Percentiles rank a stretch among this genome's conserved stretches.
Evolutionary conservation across 805 yeast genomes (phyloP).

Genomic region (Cyberlindnera petersonii): DNA sequence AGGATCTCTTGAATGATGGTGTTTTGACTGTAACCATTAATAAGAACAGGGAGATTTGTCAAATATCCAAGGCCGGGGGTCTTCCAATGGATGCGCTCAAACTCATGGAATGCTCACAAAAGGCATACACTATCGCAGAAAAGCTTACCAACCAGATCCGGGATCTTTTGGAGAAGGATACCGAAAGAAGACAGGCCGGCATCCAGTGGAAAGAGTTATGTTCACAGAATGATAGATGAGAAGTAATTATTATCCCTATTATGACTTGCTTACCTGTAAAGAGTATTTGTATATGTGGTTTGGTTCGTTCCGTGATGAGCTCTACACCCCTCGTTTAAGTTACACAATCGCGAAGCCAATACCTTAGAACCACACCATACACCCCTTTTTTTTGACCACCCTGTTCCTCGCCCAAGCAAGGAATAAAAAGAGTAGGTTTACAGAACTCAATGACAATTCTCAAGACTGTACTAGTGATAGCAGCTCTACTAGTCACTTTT

Average conservation of each 20-base stretch:
- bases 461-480: slow-evolving; percentile 4
- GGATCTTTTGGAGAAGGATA: slow-evolving; percentile 35
- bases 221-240: slow-evolving; percentile 26
- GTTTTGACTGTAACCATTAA: slow-evolving; percentile 81
- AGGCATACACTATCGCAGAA: slow-evolving; percentile 63
- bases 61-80: slow-evolving; percentile 87
- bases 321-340: no score
- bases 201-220: slow-evolving; percentile 25
- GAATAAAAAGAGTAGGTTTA: no score
- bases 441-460: background rate
- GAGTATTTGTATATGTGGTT: no score
- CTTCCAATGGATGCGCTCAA: slow-evolving; percentile 70
- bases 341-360: no score
- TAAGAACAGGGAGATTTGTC: slow-evolving; percentile 87
- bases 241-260: background rate
- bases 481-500: slow-evolving; percentile 43
- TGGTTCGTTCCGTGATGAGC: no score
- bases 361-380: no score
- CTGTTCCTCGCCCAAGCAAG: no score
- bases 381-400: no score
- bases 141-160: slow-evolving; percentile 61
- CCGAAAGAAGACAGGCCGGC: slow-evolving; percentile 20
- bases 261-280: no score
- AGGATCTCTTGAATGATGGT: slow-evolving; percentile 75
- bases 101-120: slow-evolving; percentile 62